Evolutionary conservation across 768 basidiomycete species (phyloP), one percentile per base, ranked within the genome.

Genomic region (Austroboletus festivus): DNA sequence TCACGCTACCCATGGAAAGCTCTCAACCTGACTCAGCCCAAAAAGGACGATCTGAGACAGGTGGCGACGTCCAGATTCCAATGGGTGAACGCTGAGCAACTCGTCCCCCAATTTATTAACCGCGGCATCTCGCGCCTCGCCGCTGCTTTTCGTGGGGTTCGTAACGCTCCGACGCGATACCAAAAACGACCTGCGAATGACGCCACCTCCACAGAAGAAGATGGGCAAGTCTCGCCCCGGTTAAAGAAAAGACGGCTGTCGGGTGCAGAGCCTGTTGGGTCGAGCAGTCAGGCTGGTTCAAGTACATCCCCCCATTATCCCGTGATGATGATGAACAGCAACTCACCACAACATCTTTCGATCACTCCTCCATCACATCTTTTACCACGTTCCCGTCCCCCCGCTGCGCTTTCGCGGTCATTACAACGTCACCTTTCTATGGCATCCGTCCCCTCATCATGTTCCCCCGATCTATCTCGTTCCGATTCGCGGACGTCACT

Each of bases 61-160:
- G 65, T 61, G 2, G 67, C 61, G 2, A 56, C 54, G 12, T 45
- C 52, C 12, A 51, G 64, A 21, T 67, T 67, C n/a, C 65, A 57
- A 39, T 63, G 61, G 51, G 52, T 68, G 3, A 63, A 68, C n/a
- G 60, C 60, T 3, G 64, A 67, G 5, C 65, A 67, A 19, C 55
- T 65, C 16, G 50, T 52, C 20, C 62, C 62, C 13, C 53, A 57
- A 35, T 64, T 56, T 31, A 37, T 62, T 45, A 58, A 51, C 30
- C 55, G 67, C 42, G 52, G 55, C 16, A 47, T 62, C 21, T 42
- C 52, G 9, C 62, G 56, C 38, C 21, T 58, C 19, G 46, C 57
- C 16, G 52, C 57, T 18, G 44, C 21, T 9, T 38, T 60, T 31
- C 58, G 55, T 28, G 34, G 46, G 21, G 23, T 54, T 30, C 48